Base-by-base conservation (phyloP, 306 rosid species). In the Inga laurina region DNA sequence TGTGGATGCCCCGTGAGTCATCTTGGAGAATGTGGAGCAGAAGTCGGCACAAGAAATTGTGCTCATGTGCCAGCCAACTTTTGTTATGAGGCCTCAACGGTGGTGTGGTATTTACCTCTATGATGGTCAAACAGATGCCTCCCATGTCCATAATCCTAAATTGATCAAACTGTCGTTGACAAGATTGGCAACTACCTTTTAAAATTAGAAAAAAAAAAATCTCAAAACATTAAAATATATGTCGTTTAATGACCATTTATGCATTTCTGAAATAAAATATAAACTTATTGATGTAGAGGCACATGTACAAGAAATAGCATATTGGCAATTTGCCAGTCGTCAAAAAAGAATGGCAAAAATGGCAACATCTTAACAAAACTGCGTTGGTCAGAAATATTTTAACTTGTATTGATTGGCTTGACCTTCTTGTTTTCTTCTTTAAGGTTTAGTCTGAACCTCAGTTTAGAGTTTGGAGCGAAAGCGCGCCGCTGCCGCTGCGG, bases 311-410 rank as follows among this genome's bases (percentile, higher is more conserved):
- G 72, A 76, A 83, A 79, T 43, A 83, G 72, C 4, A 27, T 57
- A 85, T 49, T 48, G 84, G 70, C 91, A 77, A 79, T 12, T 24
- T 19, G 59, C 39, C 21, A 2, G 7, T 13, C 76, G 24, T 22
- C 0, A 13, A 72, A 72, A 44, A 72, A 13, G 76, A 44, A 45
- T 45, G 56, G n/a, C 75, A 22, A 41, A 41, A 45, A 72, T 44
- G 6, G n/a, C 76, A 24, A 5, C 18, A 8, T 30, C n/a, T 27
- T 13, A 5, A 5, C 3, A 71, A 39, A 9, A 35, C 19, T 66
- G 5, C 19, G 46, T 16, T 35, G 10, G 27, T 68, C 9, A 44
- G 48, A 68, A 35, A 39, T 8, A 68, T 37, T 35, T 18, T 7
- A 19, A 68, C 5, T 9, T 8, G 73, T 35, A 37, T 18, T 37